Evolutionary conservation across 352 stramenopile species (phyloP).

Genomic region (Pythium myriotylum): DNA sequence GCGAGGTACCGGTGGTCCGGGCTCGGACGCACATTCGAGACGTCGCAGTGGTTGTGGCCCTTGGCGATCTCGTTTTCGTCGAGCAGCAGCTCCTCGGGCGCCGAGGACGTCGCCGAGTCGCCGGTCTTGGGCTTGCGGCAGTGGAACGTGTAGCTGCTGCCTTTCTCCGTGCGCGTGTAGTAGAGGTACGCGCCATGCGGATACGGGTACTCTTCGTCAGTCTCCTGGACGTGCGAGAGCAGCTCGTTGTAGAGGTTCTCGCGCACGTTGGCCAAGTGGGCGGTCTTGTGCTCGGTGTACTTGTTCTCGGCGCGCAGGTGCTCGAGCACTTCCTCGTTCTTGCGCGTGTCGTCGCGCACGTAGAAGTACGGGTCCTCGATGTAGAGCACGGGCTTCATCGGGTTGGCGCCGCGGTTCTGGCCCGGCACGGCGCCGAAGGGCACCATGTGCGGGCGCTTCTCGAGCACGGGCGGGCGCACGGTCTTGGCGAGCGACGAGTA

Average conservation of each 20-base stretch:
- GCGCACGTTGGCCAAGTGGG: conserved; percentile 80
- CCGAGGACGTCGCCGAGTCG: conserved; percentile 41
- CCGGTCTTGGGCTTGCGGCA: conserved; percentile 70
- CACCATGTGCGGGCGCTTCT: conserved; percentile 81
- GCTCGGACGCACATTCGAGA: conserved; percentile 77
- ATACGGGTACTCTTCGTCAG: conserved; percentile 84
- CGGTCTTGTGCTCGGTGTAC: conserved; percentile 89
- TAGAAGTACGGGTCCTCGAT: conserved; percentile 96
- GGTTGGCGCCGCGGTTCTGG: conserved; percentile 80
- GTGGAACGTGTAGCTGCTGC: conserved; percentile 78
- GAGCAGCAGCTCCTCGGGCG: conserved; percentile 91
- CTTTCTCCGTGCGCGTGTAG: conserved; percentile 89
- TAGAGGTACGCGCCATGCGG: conserved; percentile 83
- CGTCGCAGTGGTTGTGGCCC: conserved; percentile 83
- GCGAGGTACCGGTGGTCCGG: conserved; percentile 92
- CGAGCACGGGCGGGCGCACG: conserved; percentile 55
- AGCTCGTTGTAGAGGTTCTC: conserved; percentile 94
- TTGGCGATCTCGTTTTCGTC: conserved; percentile 94
- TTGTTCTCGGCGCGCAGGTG: conserved; percentile 94
- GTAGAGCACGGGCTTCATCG: conserved; percentile 90
- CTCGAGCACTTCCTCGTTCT: conserved; percentile 90
- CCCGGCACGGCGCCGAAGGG: conserved; percentile 76
- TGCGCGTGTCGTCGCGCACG: conserved; percentile 93
- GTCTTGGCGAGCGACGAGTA: conserved; percentile 57
- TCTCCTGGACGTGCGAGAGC: conserved; percentile 89